Base-by-base conservation (phyloP, 2,329 filamentous ascomycete species). In the Ophiosphaerella herpotricha region DNA sequence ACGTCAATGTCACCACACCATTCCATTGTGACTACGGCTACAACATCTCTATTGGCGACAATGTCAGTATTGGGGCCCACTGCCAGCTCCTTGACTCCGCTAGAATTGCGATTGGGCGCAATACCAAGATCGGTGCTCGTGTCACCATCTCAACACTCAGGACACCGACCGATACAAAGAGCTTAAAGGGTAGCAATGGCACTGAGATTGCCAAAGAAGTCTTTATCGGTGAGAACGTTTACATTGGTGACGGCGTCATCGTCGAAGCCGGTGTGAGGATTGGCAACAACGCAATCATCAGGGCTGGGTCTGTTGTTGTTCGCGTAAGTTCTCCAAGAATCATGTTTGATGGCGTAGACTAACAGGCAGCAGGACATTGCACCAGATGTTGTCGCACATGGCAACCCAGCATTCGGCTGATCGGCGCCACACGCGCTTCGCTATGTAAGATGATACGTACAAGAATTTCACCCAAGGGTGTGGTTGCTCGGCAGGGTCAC, bases 1-100 rank as follows among this genome's bases (percentile, higher is more conserved):
- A 87, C 47, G 87, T 90, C 5, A 80, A 87, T 36, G 88, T 99
- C 23, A 91, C 96, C 65, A 85, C 89, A 2, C 93, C 93, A 0
- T 97, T 99, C 72, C 86, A 82, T 39, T 97, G 93, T 70, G 91
- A 97, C 66, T 97, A 97, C 66, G 94, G 94, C 0, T 97, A 96
- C 76, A 97, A 99, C 71, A 88, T 97, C 63, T 83, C 83, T 40
- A 89, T 99, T 59, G 92, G 90, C 11, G 87, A 92, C 61, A 87
- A 94, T 57, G 90, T 95, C 2, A 83, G 87, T 47, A 89, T 99
- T 59, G 90, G 88, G 14, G 83, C 89, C 47, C 89, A 90, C 64
- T 97, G 92, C 73, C 87, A 86, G 23, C 87, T 97, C 66, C 85
- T 92, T 48, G 94, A 99, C 70, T 87, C 91, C n/a, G 89, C 87